Base-by-base conservation (phyloP, 352 stramenopile genomes). In the Peronospora belbahrii region DNA sequence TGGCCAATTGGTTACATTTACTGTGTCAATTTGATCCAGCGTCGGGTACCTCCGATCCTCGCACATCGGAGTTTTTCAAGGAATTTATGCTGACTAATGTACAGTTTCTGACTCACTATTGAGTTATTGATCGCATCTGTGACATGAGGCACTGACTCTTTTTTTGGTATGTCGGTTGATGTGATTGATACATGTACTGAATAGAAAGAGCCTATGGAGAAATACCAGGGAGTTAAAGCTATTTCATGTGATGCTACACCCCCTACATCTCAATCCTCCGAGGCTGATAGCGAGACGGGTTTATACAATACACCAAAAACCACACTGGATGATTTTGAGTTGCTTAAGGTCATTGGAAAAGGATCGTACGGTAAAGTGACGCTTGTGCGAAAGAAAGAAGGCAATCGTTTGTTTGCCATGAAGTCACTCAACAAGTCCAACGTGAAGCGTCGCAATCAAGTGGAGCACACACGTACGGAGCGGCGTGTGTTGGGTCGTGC, bases 401-500 rank as follows among this genome's bases (percentile, higher is more conserved):
- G 58, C 31, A 79, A 87, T 36, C 60, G 63, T 15, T 55, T 92
- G 9, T 92, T 88, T 32, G 81, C 81, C 40, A 92, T 92, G 81
- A 92, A 92, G 58, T 88, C 75, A 42, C 74, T 91, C 32, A 94
- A 94, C 74, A 95, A 95, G 62, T 83, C 82, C 34, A 94, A 88
- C 57, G 85, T 92, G 27, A 95, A 90, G 63, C 71, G 73, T 32
- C 81, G 95, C 38, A 98, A 99, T 65, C 95, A 99, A 70, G 90
- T 99, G 15, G 95, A 99, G 67, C 96, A 99, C 74, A 99, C 95
- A 17, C 97, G 94, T 59, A 98, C 95, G 19, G 96, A 99, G 74
- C 80, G 96, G 22, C 73, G 83, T 48, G 88, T 96, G 35, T 65
- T 96, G 23, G 78, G 82, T 3, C 65, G 78, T 22, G 87, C 87